A percentile compares a stretch with the other conserved stretches of the same genome.
These are phyloP conservation scores for Piedraia hortae DNA, from an alignment of 2,329 filamentous ascomycete genomes.

Conservation along the genomic window DNA sequence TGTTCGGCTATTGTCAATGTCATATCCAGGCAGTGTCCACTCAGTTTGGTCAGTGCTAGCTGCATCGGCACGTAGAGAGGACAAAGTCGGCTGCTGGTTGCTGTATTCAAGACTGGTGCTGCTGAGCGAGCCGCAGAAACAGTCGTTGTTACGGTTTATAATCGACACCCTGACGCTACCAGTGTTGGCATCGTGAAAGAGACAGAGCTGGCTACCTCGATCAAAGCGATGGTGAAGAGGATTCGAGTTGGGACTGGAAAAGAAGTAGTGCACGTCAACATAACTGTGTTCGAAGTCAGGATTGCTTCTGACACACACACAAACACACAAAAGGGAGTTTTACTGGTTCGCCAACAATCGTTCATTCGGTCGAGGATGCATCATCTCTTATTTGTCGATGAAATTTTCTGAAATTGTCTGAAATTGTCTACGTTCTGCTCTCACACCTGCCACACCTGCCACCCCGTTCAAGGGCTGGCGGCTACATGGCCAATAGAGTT, in stretches of 20 bases:
- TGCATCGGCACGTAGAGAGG: conserved; percentile 35
- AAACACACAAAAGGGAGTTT: too few species aligned
- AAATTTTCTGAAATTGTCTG: too few species aligned
- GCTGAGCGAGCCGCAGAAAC: conserved; percentile 46
- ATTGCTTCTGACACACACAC: too few species aligned
- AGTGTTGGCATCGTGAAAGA: conserved; percentile 45
- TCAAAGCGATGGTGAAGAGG: conserved; percentile 60
- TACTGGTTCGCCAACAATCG: too few species aligned
- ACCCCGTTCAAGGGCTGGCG: too few species aligned
- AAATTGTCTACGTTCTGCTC: too few species aligned
- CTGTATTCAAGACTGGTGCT: conserved; percentile 36
- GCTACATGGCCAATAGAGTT: too few species aligned
- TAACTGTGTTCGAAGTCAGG: conserved; percentile 28
- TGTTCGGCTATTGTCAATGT: conserved; percentile 33
- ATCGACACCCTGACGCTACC: conserved; percentile 45
- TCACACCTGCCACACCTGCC: too few species aligned
- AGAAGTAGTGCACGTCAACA: conserved; percentile 55
- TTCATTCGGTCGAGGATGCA: too few species aligned
- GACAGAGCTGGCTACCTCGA: conserved; percentile 52
- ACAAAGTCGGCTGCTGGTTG: conserved; percentile 44
- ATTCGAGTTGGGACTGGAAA: conserved; percentile 34
- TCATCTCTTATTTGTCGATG: too few species aligned
- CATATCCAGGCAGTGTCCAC: conserved; percentile 50
- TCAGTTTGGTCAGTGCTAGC: conserved; percentile 21
- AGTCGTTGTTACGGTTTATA: conserved; percentile 56